phyloP scores from a whole-genome alignment of 108 stramenopile genomes.

The Stephanodiscus triporus region DNA sequence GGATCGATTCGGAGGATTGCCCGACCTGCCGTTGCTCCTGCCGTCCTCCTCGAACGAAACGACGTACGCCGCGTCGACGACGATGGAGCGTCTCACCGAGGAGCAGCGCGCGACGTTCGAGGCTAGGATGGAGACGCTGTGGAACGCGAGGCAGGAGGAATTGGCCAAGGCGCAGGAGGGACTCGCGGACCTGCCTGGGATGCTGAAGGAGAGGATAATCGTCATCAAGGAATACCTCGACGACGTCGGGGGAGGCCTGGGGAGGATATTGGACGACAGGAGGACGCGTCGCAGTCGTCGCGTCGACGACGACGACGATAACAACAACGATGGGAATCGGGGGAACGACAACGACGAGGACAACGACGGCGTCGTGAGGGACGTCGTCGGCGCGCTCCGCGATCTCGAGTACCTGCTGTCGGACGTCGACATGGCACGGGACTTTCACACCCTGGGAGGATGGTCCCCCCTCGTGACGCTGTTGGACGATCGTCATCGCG shows the following conservation, averaged over 20 bases:
- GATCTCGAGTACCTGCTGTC: conserved; percentile 90
- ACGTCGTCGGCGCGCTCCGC: conserved; percentile 63
- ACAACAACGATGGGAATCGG: conserved; percentile 18
- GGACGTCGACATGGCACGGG: conserved; percentile 94
- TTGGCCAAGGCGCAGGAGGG: conserved; percentile 58
- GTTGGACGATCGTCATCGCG: no score
- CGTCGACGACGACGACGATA: conserved; percentile 8
- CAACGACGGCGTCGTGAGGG: conserved; percentile 24
- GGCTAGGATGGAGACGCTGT: conserved; percentile 70
- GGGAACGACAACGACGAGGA: conserved; percentile 22
- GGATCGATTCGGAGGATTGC: conserved; percentile 72
- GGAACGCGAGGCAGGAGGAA: conserved; percentile 81
- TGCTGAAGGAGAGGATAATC: conserved; percentile 66
- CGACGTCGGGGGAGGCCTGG: conserved; percentile 36
- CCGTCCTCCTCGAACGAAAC: conserved; percentile 1
- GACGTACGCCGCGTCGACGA: background rate
- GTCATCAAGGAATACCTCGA: conserved; percentile 59
- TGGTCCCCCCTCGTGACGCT: conserved; percentile 79
- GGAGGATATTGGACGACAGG: conserved; percentile 21
- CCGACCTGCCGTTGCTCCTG: conserved; percentile 44
- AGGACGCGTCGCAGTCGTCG: no score
- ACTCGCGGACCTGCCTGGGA: conserved; percentile 66
- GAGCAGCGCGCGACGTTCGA: conserved; percentile 60
- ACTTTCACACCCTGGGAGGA: conserved; percentile 93
- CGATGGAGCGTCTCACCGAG: no score